Conservation (phyloP, 441 rosid genomes). For the Adansonia rubrostipa region DNA sequence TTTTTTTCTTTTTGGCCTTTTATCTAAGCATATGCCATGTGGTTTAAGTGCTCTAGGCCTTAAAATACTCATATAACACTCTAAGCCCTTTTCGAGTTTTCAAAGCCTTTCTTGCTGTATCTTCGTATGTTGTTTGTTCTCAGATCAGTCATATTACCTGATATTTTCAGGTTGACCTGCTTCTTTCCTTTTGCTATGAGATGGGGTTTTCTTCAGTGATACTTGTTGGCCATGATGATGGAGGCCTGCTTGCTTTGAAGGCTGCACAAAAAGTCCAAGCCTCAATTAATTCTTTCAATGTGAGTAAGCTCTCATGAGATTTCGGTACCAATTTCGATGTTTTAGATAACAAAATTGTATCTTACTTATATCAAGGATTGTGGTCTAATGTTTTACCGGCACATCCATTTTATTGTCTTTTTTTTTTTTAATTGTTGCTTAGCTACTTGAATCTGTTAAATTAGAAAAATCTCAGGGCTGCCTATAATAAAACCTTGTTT, state of each 20-base stretch:
- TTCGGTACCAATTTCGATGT: background rate
- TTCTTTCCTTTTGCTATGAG: slow-evolving; percentile 87
- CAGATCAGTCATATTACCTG: slow-evolving; percentile 12
- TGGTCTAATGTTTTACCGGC: background rate
- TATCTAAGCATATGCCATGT: background rate
- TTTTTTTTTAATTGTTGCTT: background rate
- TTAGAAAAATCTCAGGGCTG: background rate
- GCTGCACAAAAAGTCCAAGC: slow-evolving; percentile 72
- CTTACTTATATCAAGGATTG: background rate
- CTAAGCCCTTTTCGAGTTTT: slow-evolving; percentile 1
- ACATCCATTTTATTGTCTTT: background rate
- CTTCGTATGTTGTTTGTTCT: background rate
- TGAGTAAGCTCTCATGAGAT: slow-evolving; percentile 37
- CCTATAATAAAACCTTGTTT: background rate
- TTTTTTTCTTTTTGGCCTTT: background rate
- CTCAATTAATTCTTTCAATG: slow-evolving; percentile 60
- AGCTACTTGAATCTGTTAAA: slow-evolving; percentile 4
- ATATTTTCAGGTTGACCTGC: slow-evolving; percentile 83
- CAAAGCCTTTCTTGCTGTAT: background rate
- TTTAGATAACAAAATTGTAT: slow-evolving; percentile 2
- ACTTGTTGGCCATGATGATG: slow-evolving; percentile 96
- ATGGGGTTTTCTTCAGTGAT: slow-evolving; percentile 93
- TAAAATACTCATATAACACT: slow-evolving; percentile 6
- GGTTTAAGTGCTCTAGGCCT: background rate
- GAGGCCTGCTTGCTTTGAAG: slow-evolving; percentile 89